Base-by-base conservation (phyloP, 148 eudicot species). In the Suaeda aralocaspica region DNA sequence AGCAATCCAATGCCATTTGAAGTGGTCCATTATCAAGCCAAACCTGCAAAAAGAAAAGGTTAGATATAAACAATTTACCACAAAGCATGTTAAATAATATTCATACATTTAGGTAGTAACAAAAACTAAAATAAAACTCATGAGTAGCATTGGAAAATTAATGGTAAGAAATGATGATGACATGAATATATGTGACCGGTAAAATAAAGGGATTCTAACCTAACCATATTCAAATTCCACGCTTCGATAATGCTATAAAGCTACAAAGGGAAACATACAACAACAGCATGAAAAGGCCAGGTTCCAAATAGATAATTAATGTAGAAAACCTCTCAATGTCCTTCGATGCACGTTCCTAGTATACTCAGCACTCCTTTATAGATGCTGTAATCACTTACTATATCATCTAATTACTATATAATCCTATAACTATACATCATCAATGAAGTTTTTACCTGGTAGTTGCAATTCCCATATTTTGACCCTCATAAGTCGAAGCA, bases 1-100 rank as follows among this genome's bases (percentile, higher is more conserved):
- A 89, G 79, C 94, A 86, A 83, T 89, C 91, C 77, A 89, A 79
- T 5, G 86, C 89, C 94, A 89, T 83, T 89, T 89, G 52, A 83
- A 78, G 66, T 89, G 88, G 73, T 86, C 90, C 78, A 82, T 80
- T 44, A 86, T 66, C 59, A 74, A 66, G 64, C 67, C 70, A 61
- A 84, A 69, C 81, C 94, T 89, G 84, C 53, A 51, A 67, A 64
- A 34, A 29, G 68, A 29, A 18, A 1, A 45, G 1, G 30, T 36
- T 49, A 48, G 2, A 28, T 2, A 26, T 14, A 19, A 46, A 45
- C 18, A 30, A 13, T 59, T 13, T 51, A 64, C 62, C 10, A 64
- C 10, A 18, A 33, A 18, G 14, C 69, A 29, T 21, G 14, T 45
- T 30, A 14, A 30, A 30, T n/a, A n/a, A n/a, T n/a, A 28, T 26